Base-by-base conservation (phyloP, 164 flowering plant genomes). In the Macadamia integrifolia region DNA sequence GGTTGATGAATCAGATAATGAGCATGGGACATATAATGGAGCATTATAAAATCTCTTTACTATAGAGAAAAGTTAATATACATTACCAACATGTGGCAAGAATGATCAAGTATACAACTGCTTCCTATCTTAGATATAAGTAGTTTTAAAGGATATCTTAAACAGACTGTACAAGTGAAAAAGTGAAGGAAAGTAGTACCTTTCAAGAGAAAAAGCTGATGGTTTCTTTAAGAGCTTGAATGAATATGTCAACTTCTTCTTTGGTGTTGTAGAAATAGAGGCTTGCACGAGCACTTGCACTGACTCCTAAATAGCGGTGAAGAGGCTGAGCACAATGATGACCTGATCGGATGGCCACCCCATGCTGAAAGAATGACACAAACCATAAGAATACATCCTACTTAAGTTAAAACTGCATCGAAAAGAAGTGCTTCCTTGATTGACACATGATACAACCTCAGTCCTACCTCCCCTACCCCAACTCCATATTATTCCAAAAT, bases 241-340 rank as follows among this genome's bases (percentile, higher is more conserved):
- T 83, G 72, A 92, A 92, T 18, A 44, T 30, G 71, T 92, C 95
- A 43, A 95, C 84, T 44, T 95, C 99, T 46, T 95, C 96, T 67
- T 82, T 87, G 48, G 96, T 88, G 78, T 92, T 95, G 79, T 92
- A 95, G 80, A 95, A 89, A 75, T 95, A 65, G 57, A 92, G 88
- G 76, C 98, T 92, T 17, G 96, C 98, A 3, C 98, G 90, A 17
- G 98, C 97, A 76, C 97, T 92, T 55, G 98, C 80, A 74, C 58
- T 85, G 60, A 91, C 77, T 42, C 96, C 96, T 59, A 95, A 69
- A 73, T 72, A 53, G 23, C 92, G 87, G 71, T 95, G 98, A 12
- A 92, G 90, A 42, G 96, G 97, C 73, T 95, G 97, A 3, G 97
- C 97, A 66, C 99, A 95, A 70, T 92, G 97, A 80, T 92, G 98